Percentiles rank a stretch among this genome's conserved stretches.
These are phyloP conservation scores for Strobilomyces echinocephalus DNA, from an alignment of 768 basidiomycete species.

Conservation along the genomic window DNA sequence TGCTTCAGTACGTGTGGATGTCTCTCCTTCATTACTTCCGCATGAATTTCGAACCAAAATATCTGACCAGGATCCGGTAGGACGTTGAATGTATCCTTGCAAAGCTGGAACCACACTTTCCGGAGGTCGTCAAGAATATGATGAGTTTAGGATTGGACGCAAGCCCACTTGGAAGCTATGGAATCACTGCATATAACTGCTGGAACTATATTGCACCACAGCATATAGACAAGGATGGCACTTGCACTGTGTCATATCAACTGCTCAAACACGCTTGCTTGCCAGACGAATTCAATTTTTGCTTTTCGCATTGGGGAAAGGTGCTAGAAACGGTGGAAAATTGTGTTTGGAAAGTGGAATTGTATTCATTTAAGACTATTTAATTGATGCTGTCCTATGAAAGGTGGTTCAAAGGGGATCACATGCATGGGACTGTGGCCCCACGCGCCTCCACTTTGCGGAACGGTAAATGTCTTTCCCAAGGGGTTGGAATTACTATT, in stretches of 20 bases:
- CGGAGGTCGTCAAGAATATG: not conserved
- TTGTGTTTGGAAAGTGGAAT: slow-evolving; percentile 1
- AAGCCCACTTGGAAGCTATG: not conserved
- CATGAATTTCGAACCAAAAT: not conserved
- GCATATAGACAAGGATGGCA: not conserved
- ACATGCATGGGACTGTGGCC: slow-evolving; percentile 10
- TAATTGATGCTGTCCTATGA: not conserved
- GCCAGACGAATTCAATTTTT: slow-evolving; percentile 5
- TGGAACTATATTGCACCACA: slow-evolving; percentile 10
- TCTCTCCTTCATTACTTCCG: not conserved
- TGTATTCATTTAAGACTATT: not conserved
- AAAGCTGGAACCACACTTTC: not conserved
- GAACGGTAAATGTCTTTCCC: not conserved
- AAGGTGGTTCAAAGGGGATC: slow-evolving; percentile 13
- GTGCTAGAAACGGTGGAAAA: not conserved
- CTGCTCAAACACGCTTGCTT: slow-evolving; percentile 1
- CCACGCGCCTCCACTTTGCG: not conserved
- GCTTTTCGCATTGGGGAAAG: not conserved
- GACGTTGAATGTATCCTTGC: not conserved
- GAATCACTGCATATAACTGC: slow-evolving; percentile 2
- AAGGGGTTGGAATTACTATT: slow-evolving; percentile 5
- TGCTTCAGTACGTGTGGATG: not conserved
- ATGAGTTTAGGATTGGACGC: not conserved
- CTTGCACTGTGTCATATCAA: slow-evolving; percentile 7
- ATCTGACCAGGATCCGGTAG: not conserved